Percentiles rank a stretch among this genome's conserved stretches.
These are phyloP conservation scores for Penicillium sp. DNA, from an alignment of 2,329 filamentous ascomycete species.

Conservation along the genomic window DNA sequence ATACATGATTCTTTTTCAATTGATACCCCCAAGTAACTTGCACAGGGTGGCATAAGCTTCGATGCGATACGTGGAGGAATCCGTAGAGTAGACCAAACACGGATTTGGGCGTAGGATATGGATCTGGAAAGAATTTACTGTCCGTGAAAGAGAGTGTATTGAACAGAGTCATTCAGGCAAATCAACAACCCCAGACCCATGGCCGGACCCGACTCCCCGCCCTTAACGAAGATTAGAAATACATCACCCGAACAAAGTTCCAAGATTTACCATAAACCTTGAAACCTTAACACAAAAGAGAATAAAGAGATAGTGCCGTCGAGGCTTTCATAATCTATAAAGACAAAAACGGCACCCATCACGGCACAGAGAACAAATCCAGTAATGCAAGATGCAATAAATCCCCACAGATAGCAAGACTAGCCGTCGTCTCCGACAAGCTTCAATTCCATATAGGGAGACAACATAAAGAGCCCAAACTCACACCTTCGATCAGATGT, in stretches of 20 bases:
- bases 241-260: neutral
- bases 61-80: no score
- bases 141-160: neutral
- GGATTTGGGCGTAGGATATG: no score
- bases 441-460: slow-evolving; percentile 1
- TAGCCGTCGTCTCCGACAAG: no score
- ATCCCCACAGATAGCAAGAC: neutral
- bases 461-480: neutral
- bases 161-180: neutral
- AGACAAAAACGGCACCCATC: neutral
- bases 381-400: slow-evolving; percentile 4
- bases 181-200: neutral
- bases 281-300: neutral
- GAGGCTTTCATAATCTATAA: neutral
- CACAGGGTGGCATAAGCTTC: no score
- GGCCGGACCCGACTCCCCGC: neutral
- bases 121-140: no score
- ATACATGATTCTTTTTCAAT: no score
- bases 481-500: slow-evolving; percentile 1
- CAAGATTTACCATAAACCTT: neutral
- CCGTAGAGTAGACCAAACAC: no score
- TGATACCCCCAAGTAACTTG: no score
- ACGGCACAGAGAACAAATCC: neutral
- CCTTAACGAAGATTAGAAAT: neutral
- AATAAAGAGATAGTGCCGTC: neutral